Base-by-base conservation (phyloP, 75 land plant species). In the Pinus albicaulis region DNA sequence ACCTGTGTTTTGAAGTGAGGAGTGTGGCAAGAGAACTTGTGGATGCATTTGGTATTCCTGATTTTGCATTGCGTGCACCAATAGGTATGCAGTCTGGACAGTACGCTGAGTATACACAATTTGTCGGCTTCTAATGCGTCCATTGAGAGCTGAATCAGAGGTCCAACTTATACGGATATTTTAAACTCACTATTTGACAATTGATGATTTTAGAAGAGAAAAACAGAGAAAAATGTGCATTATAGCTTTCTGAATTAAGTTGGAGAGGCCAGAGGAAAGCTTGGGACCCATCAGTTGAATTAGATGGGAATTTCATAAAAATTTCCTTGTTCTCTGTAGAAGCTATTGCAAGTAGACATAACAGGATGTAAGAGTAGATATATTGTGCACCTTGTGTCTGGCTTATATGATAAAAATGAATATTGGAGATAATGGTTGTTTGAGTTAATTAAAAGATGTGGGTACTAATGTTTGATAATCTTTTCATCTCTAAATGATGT, bases 31-130 rank as follows among this genome's bases (percentile, higher is more conserved):
- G 74, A 73, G 93, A 92, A 78, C 85, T 94, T 52, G 89, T 96
- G 3, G 98, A 94, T 80, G 98, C 88, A 25, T 90, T 96, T 76
- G 92, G 90, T 78, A 88, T 94, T 76, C 99, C 98, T 25, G 95
- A 94, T 78, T 60, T 85, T 44, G 89, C 92, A 3, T 76, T 84
- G 34, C 76, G 99, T 25, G 99, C 99, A 34, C 99, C 98, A 7
- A 92, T 96, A 74, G 98, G 89, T 48, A 77, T 90, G 88, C 84
- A 92, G 72, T 80, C 92, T 31, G 92, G 90, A 64, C 95, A 92
- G 48, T 96, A 96, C 62, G 61, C 90, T 6, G 89, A 94, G 62
- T 96, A 94, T 60, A 87, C 91, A 20, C 98, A 94, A 60, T 65
- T 84, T 76, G 90, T 94, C 14, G 99, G 98, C 1, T 96, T 96